These are phyloP conservation scores for Lyophyllum semitale DNA, from an alignment of 768 basidiomycete species.

Conservation along the genomic window DNA sequence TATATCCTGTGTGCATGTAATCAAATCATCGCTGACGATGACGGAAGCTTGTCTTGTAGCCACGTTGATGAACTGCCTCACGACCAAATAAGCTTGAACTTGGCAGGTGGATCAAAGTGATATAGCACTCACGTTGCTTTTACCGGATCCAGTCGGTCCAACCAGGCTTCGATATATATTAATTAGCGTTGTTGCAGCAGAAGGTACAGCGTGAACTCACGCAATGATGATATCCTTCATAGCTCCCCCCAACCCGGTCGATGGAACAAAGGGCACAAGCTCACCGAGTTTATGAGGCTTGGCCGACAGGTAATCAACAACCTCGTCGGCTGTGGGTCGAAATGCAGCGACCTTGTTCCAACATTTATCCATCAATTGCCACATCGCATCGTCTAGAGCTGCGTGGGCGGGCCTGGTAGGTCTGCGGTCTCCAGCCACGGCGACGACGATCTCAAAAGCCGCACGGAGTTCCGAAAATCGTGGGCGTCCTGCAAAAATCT, in stretches of 20 bases:
- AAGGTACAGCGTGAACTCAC: slow-evolving; percentile 9
- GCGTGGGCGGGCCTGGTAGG: neutral
- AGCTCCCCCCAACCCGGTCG: neutral
- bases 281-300: neutral
- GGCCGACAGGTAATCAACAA: neutral
- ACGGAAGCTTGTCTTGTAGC: slow-evolving; percentile 8
- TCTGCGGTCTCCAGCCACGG: neutral
- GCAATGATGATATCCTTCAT: slow-evolving; percentile 20
- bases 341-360: neutral
- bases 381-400: slow-evolving; percentile 2
- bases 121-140: slow-evolving; percentile 27
- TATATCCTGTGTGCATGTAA: slow-evolving; percentile 23
- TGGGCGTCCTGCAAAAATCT: slow-evolving; percentile 10
- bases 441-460: slow-evolving; percentile 2
- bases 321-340: neutral
- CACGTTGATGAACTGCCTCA: slow-evolving; percentile 28
- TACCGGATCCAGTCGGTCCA: slow-evolving; percentile 30
- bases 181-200: too few species aligned
- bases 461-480: slow-evolving; percentile 3
- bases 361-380: slow-evolving; percentile 11
- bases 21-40: slow-evolving; percentile 18
- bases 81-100: neutral
- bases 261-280: neutral
- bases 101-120: neutral
- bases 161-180: slow-evolving; percentile 26